These are phyloP conservation scores for Phytophthora lateralis DNA, from an alignment of 352 stramenopile genomes.

Conservation along the genomic window DNA sequence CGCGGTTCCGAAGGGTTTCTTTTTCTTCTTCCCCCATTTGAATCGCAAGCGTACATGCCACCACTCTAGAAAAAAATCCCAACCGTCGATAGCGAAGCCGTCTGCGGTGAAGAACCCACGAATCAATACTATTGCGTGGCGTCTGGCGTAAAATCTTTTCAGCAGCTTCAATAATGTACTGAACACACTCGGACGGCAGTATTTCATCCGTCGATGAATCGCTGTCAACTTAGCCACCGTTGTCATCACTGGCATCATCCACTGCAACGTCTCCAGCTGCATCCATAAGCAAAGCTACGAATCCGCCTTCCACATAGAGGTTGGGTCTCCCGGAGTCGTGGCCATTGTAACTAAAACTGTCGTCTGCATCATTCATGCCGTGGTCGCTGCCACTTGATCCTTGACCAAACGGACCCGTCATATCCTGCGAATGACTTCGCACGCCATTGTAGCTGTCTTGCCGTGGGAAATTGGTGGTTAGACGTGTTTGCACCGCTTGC, in stretches of 20 bases:
- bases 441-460: too few relatives aligned
- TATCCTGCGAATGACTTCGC: too few relatives aligned
- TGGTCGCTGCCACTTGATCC: background rate
- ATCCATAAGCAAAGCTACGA: background rate
- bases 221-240: background rate
- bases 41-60: constrained; percentile 11
- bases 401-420: too few relatives aligned
- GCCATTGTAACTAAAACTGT: background rate
- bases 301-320: background rate
- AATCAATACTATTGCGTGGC: constrained; percentile 1
- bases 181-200: background rate
- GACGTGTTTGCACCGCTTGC: too few relatives aligned
- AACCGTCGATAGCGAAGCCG: background rate
- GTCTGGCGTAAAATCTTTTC: background rate
- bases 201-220: background rate
- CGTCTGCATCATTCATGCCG: background rate
- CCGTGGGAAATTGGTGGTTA: too few relatives aligned
- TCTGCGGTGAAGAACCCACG: constrained; percentile 2
- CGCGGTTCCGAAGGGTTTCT: background rate
- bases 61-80: background rate
- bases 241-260: background rate
- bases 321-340: background rate
- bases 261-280: background rate
- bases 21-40: constrained; percentile 14
- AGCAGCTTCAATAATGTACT: background rate